These are phyloP conservation scores for Megacollybia platyphylla DNA, from an alignment of 1,284 basidiomycete genomes.

Conservation along the genomic window DNA sequence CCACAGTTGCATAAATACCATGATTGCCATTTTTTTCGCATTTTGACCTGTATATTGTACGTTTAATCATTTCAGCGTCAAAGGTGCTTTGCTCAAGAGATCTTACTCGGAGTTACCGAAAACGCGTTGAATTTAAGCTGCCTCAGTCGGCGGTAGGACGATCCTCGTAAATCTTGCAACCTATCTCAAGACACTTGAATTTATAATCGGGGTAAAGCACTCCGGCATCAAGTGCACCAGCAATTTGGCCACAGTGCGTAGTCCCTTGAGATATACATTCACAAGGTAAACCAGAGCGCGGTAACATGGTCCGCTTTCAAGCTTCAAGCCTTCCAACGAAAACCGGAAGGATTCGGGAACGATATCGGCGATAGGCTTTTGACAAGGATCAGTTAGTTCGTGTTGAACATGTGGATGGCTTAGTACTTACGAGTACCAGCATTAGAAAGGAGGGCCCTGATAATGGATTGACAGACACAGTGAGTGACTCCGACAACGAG, in stretches of 20 bases:
- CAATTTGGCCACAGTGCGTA: background rate
- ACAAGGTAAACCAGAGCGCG: background rate
- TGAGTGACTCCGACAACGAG: conserved; percentile 2
- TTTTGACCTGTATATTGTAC: no score
- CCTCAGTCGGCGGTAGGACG: no score
- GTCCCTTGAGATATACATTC: background rate
- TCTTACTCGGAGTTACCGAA: no score
- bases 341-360: conserved; percentile 1
- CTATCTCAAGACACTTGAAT: no score
- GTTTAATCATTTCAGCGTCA: no score
- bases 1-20: no score
- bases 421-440: background rate
- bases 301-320: background rate
- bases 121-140: no score
- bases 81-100: no score
- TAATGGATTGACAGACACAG: background rate
- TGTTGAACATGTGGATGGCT: background rate
- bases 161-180: no score
- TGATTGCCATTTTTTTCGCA: no score
- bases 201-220: conserved; percentile 2
- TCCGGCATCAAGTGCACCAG: conserved; percentile 2
- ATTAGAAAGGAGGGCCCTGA: background rate
- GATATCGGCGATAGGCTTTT: background rate
- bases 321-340: background rate
- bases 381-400: background rate